A percentile compares a stretch with the other conserved stretches of the same genome.
Evolutionary conservation across 192 early-diverging fungal genomes (phyloP).

Genomic region (Cetraspora pellucida): DNA sequence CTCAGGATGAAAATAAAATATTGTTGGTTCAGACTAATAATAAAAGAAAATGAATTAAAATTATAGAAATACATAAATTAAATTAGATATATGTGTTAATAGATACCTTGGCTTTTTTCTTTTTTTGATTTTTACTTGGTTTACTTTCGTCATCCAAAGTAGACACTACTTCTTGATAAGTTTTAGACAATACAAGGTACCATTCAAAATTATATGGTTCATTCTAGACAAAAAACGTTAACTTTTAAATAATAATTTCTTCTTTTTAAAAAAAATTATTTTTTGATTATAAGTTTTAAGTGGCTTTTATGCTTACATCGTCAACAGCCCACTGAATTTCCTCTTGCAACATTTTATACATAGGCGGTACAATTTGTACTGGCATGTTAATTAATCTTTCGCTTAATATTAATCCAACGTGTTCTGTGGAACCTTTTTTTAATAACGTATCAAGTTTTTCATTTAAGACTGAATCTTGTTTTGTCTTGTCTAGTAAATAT

Average conservation of each 20-base stretch:
- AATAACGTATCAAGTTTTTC: slow-evolving; percentile 42
- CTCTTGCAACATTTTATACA: slow-evolving; percentile 87
- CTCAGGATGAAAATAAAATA: slow-evolving; percentile 86
- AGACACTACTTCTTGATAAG: slow-evolving; percentile 77
- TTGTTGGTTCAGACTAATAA: slow-evolving; percentile 43
- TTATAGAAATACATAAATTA: background rate
- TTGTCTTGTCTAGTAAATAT: slow-evolving; percentile 71
- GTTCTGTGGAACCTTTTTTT: slow-evolving; percentile 35
- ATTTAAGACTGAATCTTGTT: slow-evolving; percentile 43
- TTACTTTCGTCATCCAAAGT: slow-evolving; percentile 54
- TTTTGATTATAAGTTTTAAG: background rate
- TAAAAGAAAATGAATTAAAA: background rate
- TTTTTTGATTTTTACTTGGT: slow-evolving; percentile 35
- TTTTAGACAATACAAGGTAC: slow-evolving; percentile 78
- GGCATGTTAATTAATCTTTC: slow-evolving; percentile 98
- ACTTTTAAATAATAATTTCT: background rate
- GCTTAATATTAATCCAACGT: slow-evolving; percentile 74
- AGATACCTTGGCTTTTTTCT: slow-evolving; percentile 50
- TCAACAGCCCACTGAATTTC: slow-evolving; percentile 78
- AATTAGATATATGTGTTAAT: slow-evolving; percentile 1
- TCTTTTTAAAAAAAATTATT: background rate
- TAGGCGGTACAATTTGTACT: slow-evolving; percentile 84
- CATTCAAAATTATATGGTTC: slow-evolving; percentile 82
- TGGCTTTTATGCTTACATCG: slow-evolving; percentile 51
- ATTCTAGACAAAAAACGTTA: slow-evolving; percentile 46